phyloP scores from a whole-genome alignment of 2,329 filamentous ascomycete genomes.

The Pseudohalonectria lignicola region DNA sequence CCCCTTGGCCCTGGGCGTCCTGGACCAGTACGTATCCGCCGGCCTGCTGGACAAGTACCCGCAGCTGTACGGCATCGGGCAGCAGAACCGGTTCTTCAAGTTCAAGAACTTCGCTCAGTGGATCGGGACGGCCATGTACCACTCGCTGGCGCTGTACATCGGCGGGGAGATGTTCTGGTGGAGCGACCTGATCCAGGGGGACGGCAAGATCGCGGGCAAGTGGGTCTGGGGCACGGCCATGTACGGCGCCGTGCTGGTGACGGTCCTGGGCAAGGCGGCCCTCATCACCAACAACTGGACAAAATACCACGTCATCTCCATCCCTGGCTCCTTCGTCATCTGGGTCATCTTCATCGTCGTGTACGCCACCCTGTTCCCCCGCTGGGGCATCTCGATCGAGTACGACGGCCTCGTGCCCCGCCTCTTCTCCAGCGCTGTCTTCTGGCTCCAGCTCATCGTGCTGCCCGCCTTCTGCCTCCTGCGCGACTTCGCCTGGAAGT shows the following conservation, averaged over 20 bases:
- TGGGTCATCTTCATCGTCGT: constrained; percentile 87
- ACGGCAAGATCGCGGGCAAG: constrained; percentile 79
- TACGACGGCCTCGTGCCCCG: constrained; percentile 75
- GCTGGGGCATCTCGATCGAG: constrained; percentile 68
- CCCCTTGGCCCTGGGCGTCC: constrained; percentile 87
- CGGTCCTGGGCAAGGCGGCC: constrained; percentile 87
- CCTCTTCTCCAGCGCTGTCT: constrained; percentile 70
- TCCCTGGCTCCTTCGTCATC: constrained; percentile 82
- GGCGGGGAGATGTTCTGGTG: constrained; percentile 72
- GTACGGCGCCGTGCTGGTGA: constrained; percentile 87
- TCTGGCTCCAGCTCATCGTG: constrained; percentile 82
- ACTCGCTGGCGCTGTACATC: constrained; percentile 88
- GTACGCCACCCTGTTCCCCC: constrained; percentile 80
- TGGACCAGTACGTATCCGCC: constrained; percentile 95
- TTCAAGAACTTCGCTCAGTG: constrained; percentile 87
- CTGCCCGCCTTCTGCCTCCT: constrained; percentile 73
- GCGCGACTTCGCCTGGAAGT: constrained; percentile 94
- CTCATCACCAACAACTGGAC: constrained; percentile 98
- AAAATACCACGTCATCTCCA: constrained; percentile 92
- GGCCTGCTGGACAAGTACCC: constrained; percentile 90
- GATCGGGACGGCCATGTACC: constrained; percentile 91
- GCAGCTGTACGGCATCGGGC: constrained; percentile 86
- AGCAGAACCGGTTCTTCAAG: constrained; percentile 88
- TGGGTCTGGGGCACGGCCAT: constrained; percentile 98
- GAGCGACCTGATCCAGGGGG: constrained; percentile 63